Base-by-base conservation (phyloP, 2,329 filamentous ascomycete genomes). In the Cyphellophora attinorum region DNA sequence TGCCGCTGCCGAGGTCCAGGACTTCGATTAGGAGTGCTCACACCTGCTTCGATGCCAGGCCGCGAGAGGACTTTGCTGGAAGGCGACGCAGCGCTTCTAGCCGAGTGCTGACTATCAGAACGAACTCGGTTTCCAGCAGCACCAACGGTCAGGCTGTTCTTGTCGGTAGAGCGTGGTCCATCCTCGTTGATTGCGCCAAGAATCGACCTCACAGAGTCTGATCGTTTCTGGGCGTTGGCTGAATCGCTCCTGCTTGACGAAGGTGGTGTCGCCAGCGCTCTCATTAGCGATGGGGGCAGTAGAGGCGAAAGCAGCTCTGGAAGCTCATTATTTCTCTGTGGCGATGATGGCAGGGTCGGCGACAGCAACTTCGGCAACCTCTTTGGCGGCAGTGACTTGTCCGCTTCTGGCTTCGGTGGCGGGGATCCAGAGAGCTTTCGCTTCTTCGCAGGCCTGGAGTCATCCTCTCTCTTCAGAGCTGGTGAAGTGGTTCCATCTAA, bases 1-100 rank as follows among this genome's bases (percentile, higher is more conserved):
- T 67, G 54, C 35, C 50, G 55, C 23, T 48, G 46, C 33, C 44
- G 32, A 3, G 47, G 47, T 10, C 44, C 44, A 11, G 47, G 47
- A 31, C 47, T 49, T 19, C 17, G 29, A 16, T 6, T 29, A 8
- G 21, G 21, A 25, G 21, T 25, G 8, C 8, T n/a, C 8, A 25
- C 21, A 8, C 21, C 21, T 8, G 39, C 35, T 21, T 39, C 41
- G 13, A 31, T 23, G 11, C 40, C 42, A 31, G 42, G 39, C 8
- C 39, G 8, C 21, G 21, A 25, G 21, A n/a, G 21, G 21, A 25
- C 21, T 25, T 25, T 25, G 21, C 21, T n/a, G n/a, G 21, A 8
- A 25, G n/a, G 8, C 8, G 21, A 25, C 12, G 42, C 34, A 15
- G 39, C 37, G 21, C 41, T 38, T 21, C 37, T 39, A 12, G 41